These are phyloP conservation scores for Amanita pseudoporphyria DNA, from an alignment of 768 basidiomycete species.

Conservation along the genomic window DNA sequence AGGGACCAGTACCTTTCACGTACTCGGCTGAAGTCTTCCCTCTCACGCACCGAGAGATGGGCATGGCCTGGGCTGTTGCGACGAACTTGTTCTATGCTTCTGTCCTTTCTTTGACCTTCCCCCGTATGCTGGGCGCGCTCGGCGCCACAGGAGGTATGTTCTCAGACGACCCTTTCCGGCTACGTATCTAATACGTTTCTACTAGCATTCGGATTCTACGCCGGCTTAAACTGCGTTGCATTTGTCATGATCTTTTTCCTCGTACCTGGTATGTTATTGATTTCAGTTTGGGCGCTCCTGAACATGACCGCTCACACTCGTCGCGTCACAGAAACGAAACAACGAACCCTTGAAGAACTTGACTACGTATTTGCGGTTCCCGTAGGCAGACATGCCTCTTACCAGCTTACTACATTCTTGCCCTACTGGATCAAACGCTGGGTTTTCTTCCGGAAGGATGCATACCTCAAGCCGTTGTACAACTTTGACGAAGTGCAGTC, in stretches of 20 bases:
- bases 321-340: conserved; percentile 33
- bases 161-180: conserved; percentile 9
- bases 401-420: conserved; percentile 34
- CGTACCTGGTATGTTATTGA: conserved; percentile 32
- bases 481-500: conserved; percentile 42
- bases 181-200: background rate
- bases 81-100: conserved; percentile 44
- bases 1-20: conserved; percentile 85
- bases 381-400: conserved; percentile 30
- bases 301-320: background rate
- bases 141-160: conserved; percentile 25
- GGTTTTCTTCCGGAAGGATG: conserved; percentile 28
- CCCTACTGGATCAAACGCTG: conserved; percentile 43
- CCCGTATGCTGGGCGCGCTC: conserved; percentile 40
- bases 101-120: conserved; percentile 50
- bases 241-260: conserved; percentile 48
- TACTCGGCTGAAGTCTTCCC: conserved; percentile 93
- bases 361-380: conserved; percentile 47
- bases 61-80: conserved; percentile 47
- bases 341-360: conserved; percentile 41
- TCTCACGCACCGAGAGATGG: conserved; percentile 65
- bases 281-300: background rate
- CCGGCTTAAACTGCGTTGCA: conserved; percentile 38
- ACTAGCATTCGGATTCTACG: conserved; percentile 50
- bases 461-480: conserved; percentile 35